phyloP scores from a whole-genome alignment of 169 alveolate species.

The Plasmodium falciparum region DNA sequence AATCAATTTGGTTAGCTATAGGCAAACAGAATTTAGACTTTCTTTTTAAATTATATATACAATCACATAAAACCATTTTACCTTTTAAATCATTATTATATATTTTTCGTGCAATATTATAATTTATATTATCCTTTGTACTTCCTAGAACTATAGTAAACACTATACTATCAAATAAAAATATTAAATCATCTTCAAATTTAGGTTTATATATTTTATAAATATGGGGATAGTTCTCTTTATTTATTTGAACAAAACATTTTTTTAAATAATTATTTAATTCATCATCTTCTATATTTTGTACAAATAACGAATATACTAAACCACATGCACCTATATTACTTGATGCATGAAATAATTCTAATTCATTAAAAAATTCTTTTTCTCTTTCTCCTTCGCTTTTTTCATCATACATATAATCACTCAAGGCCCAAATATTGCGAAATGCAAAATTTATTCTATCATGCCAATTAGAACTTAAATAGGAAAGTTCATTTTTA shows the following conservation, averaged over 20 bases:
- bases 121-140: slow-evolving; percentile 40
- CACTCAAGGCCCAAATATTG: slow-evolving; percentile 54
- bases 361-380: slow-evolving; percentile 56
- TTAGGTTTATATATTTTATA: slow-evolving; percentile 80
- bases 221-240: slow-evolving; percentile 56
- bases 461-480: slow-evolving; percentile 77
- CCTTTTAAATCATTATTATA: slow-evolving; percentile 86
- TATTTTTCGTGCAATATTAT: slow-evolving; percentile 81
- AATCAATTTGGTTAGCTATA: slow-evolving; percentile 81
- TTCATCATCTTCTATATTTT: slow-evolving; percentile 19
- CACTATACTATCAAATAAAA: slow-evolving; percentile 82
- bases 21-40: slow-evolving; percentile 80
- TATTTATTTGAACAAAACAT: slow-evolving; percentile 44
- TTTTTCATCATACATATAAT: slow-evolving; percentile 65
- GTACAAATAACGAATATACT: slow-evolving; percentile 54
- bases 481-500: slow-evolving; percentile 51
- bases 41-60: slow-evolving; percentile 78
- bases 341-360: slow-evolving; percentile 65
- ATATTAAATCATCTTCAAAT: slow-evolving; percentile 81
- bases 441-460: slow-evolving; percentile 75
- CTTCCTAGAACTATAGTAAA: slow-evolving; percentile 81
- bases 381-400: slow-evolving; percentile 67
- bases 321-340: slow-evolving; percentile 75
- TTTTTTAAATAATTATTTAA: slow-evolving; percentile 26
- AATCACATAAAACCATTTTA: slow-evolving; percentile 83